Base-by-base conservation (phyloP, 2,329 filamentous ascomycete species). In the Huntiella moniliformis region DNA sequence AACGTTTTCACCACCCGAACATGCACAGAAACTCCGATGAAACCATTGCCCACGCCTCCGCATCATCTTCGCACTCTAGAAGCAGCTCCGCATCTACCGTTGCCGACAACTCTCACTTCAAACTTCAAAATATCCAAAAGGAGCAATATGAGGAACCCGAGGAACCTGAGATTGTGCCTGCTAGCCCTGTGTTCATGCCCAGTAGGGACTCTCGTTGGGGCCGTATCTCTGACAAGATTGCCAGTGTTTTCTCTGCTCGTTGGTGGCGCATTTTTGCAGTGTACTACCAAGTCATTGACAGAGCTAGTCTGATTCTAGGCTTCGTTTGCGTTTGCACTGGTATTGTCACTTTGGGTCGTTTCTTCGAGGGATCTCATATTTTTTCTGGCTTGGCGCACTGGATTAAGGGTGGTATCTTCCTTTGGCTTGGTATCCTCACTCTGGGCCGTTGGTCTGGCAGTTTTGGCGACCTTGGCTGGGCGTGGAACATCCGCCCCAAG, bases 391-490 rank as follows among this genome's bases (percentile, higher is more conserved):
- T 95, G 37, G 88, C 88, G 5, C 88, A 96, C 58, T 94, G 84
- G 65, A 77, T 95, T 60, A 96, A 96, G 60, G 88, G 88, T 39
- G 83, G 83, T 3, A 81, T 96, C 46, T 96, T 96, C 67, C 85
- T 95, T 64, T 91, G 84, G 78, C 83, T 92, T 52, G 88, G 88
- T 6, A 63, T 94, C 15, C 64, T 95, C 50, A 93, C 84, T 0
- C 68, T 96, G 3, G 86, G 85, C 28, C 79, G 88, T 47, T 95
- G 85, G 81, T 76, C 86, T 56, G 88, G 88, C 18, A 82, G 82
- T 58, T 96, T 93, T 58, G 78, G 82, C 48, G 83, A 94, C 50
- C 71, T 88, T 47, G 88, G 88, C 53, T 96, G 88, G 88, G 84
- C 86, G 0, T 95, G 88, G 88, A 96, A 96, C 56, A 62, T 87